Evolutionary conservation across 2,329 filamentous ascomycete genomes (phyloP), one percentile per base, ranked within the genome.

Genomic region (Trichoderma pleuroti): DNA sequence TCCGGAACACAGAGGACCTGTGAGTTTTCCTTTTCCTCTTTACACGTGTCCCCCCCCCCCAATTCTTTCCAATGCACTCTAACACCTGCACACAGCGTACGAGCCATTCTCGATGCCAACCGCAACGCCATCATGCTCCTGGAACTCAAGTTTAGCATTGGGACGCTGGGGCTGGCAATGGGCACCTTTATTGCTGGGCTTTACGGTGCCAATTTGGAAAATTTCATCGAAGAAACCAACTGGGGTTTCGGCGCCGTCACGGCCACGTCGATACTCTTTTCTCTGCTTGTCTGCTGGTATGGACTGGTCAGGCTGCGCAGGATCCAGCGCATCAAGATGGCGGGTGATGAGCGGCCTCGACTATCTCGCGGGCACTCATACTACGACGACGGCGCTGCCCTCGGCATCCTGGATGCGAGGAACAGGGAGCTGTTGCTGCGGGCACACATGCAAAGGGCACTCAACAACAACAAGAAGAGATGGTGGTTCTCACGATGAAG

Each of bases 131-230:
- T 99, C 74, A 99, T 99, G 96, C 86, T 99, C 21, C 88, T 98
- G 36, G 96, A 98, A 74, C 90, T 99, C 76, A 97, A 97, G 79
- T 97, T 98, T 83, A 96, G 92, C 78, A 94, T 99, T 72, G 93
- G 94, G 70, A 98, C 96, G 1, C 88, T 99, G 5, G 94, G 94
- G n/a, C 89, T 98, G 61, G 95, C 93, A 68, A 93, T 94, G 78
- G 96, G 96, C 69, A 98, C 96, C 63, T 97, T 98, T 78, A 87
- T 98, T 76, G 97, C 96, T 10, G 94, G 94, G n/a, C 89, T 99
- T n/a, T 99, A 98, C 86, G 96, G 96, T 76, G 98, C 98, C 94
- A 99, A 99, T 83, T 85, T 99, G 74, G 97, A 98, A 79, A 98
- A 98, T 82, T 98, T 98, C 81, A 93, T 98, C 76, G 96, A 99